These are phyloP conservation scores for Yamadazyma buinensis DNA, from an alignment of 1,139 yeast genomes.

Conservation along the genomic window DNA sequence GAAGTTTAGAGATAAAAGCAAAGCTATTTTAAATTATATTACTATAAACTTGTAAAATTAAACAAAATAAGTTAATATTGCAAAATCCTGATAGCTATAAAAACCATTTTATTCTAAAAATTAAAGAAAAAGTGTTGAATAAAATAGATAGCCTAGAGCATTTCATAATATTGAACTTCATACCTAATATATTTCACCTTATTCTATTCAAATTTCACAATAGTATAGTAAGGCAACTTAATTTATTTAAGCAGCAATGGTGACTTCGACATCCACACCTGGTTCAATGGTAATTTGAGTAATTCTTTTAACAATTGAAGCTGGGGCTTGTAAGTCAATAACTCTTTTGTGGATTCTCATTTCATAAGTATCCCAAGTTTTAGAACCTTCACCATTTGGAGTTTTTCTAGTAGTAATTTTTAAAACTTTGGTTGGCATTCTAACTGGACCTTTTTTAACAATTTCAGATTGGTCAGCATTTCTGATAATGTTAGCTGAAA, in stretches of 20 bases:
- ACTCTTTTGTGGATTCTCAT: slow-evolving; percentile 99
- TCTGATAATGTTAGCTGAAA: slow-evolving; percentile 80
- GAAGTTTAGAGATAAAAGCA: not conserved
- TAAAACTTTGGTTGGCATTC: slow-evolving; percentile 99
- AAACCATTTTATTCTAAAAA: slow-evolving; percentile 1
- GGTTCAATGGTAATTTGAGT: slow-evolving; percentile 86
- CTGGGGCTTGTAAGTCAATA: slow-evolving; percentile 97
- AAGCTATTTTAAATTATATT: not conserved
- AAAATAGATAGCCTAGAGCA: slow-evolving; percentile 18
- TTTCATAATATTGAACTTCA: slow-evolving; percentile 2
- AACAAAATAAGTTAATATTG: not conserved
- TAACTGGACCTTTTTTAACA: slow-evolving; percentile 97
- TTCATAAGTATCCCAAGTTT: slow-evolving; percentile 99
- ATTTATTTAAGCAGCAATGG: slow-evolving; percentile 30
- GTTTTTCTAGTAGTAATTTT: slow-evolving; percentile 99
- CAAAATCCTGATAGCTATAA: slow-evolving; percentile 15
- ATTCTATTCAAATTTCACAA: too few species aligned
- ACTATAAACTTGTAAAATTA: not conserved
- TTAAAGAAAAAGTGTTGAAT: slow-evolving; percentile 1
- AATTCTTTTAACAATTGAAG: slow-evolving; percentile 89
- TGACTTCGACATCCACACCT: slow-evolving; percentile 42
- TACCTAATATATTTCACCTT: slow-evolving; percentile 5
- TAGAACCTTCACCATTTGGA: slow-evolving; percentile 99
- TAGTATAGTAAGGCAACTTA: too few species aligned
- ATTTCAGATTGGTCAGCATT: slow-evolving; percentile 83